Percentiles rank a stretch among this genome's conserved stretches.
Evolutionary conservation across 1,139 yeast genomes (phyloP).

Genomic region (Chernovozyma sophiae-reginae): DNA sequence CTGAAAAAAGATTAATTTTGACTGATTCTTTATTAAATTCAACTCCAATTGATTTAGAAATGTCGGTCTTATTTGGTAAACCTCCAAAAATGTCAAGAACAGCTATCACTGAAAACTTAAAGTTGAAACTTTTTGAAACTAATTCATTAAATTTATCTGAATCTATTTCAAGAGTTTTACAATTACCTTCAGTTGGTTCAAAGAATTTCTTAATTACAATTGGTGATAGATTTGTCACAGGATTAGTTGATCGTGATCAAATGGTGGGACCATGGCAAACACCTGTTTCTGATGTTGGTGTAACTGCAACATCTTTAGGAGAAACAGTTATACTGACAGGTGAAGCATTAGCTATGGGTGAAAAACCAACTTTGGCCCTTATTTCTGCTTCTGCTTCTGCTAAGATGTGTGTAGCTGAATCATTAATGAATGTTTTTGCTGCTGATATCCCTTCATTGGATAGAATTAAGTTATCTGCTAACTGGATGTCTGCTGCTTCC

Average conservation of each 20-base stretch:
- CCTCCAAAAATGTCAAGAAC: constrained; percentile 91
- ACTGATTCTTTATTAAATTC: constrained; percentile 71
- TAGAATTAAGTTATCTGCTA: constrained; percentile 84
- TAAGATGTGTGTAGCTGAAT: constrained; percentile 93
- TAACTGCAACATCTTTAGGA: constrained; percentile 87
- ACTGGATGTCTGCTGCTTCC: constrained; percentile 99
- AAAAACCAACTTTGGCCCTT: constrained; percentile 86
- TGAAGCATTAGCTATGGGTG: constrained; percentile 98
- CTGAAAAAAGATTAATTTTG: constrained; percentile 76
- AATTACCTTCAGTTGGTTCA: constrained; percentile 92
- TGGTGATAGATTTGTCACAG: constrained; percentile 96
- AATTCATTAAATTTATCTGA: constrained; percentile 41
- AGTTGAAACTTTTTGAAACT: constrained; percentile 42
- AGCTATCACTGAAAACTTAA: constrained; percentile 63
- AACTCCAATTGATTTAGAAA: constrained; percentile 92
- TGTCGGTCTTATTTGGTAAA: constrained; percentile 95
- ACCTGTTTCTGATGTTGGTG: constrained; percentile 99
- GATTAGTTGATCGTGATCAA: constrained; percentile 95
- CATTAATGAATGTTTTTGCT: constrained; percentile 82
- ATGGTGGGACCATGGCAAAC: constrained; percentile 99
- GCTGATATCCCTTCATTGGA: constrained; percentile 79
- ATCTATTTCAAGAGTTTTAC: constrained; percentile 78
- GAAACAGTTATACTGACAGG: constrained; percentile 69
- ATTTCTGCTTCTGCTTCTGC: constrained; percentile 96
- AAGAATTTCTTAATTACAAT: constrained; percentile 93